Evolutionary conservation across 495 filamentous ascomycete genomes (phyloP).

Genomic region (Hypoxylon lenormandii): DNA sequence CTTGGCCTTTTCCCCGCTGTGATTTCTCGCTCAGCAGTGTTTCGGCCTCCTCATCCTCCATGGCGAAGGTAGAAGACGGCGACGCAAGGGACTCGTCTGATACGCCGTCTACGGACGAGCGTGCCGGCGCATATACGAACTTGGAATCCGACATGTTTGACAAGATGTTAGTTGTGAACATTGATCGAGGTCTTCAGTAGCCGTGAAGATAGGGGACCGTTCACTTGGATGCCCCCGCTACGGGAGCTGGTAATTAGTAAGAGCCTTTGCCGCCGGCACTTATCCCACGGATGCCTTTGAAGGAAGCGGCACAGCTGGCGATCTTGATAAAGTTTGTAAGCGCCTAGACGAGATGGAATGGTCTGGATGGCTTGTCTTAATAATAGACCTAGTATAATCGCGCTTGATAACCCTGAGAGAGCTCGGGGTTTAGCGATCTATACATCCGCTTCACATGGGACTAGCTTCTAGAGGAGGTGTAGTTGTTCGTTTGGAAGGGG

Average conservation of each 20-base stretch:
- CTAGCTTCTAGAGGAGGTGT: background rate
- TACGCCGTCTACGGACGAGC: background rate
- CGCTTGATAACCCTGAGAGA: background rate
- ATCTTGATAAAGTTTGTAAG: background rate
- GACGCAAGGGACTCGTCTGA: background rate
- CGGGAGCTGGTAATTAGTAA: too few species aligned
- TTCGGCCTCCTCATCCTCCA: conserved; percentile 21
- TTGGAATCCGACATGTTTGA: too few species aligned
- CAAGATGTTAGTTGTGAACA: too few species aligned
- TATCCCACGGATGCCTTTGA: background rate
- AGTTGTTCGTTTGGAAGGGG: background rate
- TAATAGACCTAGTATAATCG: too few species aligned
- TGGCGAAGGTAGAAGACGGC: conserved; percentile 8
- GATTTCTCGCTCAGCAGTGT: conserved; percentile 20
- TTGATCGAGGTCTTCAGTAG: too few species aligned
- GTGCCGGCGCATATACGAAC: background rate
- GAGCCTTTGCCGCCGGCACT: too few species aligned
- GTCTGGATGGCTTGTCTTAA: background rate
- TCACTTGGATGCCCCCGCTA: too few species aligned
- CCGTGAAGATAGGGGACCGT: too few species aligned
- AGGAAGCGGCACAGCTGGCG: conserved; percentile 1
- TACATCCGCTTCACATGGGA: background rate
- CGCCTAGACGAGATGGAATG: background rate
- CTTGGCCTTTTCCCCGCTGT: background rate
- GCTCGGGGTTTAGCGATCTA: background rate